Evolutionary conservation across 805 yeast genomes (phyloP).

Genomic region (Candida boleticola): DNA sequence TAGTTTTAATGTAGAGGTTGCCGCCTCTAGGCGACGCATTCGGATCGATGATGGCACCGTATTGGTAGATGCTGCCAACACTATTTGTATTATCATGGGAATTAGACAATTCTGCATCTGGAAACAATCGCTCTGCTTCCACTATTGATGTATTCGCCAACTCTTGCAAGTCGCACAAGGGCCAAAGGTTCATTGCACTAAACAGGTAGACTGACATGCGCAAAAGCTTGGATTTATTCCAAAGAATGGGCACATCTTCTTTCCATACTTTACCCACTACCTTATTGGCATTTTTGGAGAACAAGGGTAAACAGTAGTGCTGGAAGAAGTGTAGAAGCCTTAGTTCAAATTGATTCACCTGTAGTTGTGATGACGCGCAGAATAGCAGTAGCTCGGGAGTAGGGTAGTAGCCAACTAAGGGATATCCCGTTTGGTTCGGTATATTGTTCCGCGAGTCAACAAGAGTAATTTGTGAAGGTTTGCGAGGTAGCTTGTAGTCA

Average conservation of each 20-base stretch:
- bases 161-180: slow-evolving; percentile 15
- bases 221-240: slow-evolving; percentile 22
- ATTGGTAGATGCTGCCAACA: background rate
- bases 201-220: slow-evolving; percentile 24
- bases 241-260: slow-evolving; percentile 22
- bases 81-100: background rate
- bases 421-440: background rate
- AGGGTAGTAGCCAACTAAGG: background rate
- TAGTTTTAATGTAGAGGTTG: slow-evolving; percentile 7
- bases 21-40: background rate
- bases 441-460: no score
- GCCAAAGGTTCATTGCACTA: slow-evolving; percentile 25
- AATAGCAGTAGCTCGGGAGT: slow-evolving; percentile 8
- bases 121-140: slow-evolving; percentile 2
- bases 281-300: slow-evolving; percentile 22
- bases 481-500: no score
- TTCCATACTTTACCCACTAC: slow-evolving; percentile 24
- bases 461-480: background rate
- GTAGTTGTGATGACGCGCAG: slow-evolving; percentile 8
- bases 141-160: slow-evolving; percentile 7
- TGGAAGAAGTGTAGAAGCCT: slow-evolving; percentile 28
- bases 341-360: slow-evolving; percentile 20
- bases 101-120: background rate
- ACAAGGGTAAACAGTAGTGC: slow-evolving; percentile 23
- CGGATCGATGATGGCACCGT: background rate